A percentile compares a stretch with the other conserved stretches of the same genome.
Evolutionary conservation across 495 filamentous ascomycete species (phyloP).

Genomic region (Thozetella sp.): DNA sequence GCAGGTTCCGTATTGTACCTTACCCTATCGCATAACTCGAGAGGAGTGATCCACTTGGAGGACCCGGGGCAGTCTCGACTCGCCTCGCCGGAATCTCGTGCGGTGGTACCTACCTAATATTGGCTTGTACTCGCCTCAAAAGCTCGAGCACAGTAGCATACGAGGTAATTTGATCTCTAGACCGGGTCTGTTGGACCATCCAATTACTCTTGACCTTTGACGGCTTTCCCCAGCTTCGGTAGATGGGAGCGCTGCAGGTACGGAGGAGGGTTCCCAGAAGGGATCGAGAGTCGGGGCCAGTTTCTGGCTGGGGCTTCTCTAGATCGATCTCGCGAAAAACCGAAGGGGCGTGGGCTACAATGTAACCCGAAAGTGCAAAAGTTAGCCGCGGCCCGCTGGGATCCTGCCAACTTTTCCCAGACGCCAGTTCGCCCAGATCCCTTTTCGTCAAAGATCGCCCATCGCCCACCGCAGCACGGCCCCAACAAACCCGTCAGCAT

Average conservation of each 20-base stretch:
- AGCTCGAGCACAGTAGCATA: neutral
- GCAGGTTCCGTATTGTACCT: too few relatives aligned
- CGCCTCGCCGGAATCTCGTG: too few relatives aligned
- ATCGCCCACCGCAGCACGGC: neutral
- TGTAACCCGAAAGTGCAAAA: neutral
- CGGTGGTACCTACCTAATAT: neutral
- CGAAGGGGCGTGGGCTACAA: neutral
- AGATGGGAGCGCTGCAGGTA: constrained; percentile 1
- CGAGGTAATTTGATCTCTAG: neutral
- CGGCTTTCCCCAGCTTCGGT: constrained; percentile 1
- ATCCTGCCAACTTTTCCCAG: neutral
- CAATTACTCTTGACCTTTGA: neutral
- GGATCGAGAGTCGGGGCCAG: neutral
- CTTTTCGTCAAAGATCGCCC: neutral
- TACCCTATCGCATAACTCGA: too few relatives aligned
- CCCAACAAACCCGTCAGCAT: neutral
- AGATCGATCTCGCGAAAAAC: neutral
- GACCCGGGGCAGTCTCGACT: too few relatives aligned
- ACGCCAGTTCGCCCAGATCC: neutral
- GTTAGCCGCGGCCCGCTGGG: too few relatives aligned
- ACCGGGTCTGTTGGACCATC: neutral
- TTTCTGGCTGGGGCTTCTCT: neutral
- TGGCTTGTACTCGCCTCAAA: neutral
- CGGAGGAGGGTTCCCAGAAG: constrained; percentile 3
- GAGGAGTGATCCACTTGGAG: too few relatives aligned